A percentile compares a stretch with the other conserved stretches of the same genome.
Evolutionary conservation across 2,329 filamentous ascomycete species (phyloP).

Genomic region (Helotiales sp.): DNA sequence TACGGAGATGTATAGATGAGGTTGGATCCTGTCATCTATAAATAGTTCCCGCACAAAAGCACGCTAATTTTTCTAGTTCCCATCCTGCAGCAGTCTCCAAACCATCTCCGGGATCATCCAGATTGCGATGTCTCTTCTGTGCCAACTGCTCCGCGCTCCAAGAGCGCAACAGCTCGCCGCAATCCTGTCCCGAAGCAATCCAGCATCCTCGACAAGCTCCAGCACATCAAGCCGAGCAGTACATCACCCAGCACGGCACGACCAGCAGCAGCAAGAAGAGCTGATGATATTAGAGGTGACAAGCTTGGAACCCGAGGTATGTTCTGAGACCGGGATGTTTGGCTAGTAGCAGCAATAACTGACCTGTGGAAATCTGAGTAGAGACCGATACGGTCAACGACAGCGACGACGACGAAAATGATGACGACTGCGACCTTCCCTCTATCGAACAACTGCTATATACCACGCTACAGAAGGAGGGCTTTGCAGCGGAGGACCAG

Average conservation of each 20-base stretch:
- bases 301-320: slow-evolving; percentile 29
- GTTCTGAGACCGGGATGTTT: slow-evolving; percentile 28
- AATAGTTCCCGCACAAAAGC: too few species aligned
- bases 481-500: slow-evolving; percentile 26
- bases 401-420: slow-evolving; percentile 12
- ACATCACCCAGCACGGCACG: slow-evolving; percentile 20
- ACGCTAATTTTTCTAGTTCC: too few species aligned
- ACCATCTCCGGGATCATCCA: too few species aligned
- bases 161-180: slow-evolving; percentile 23
- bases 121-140: too few species aligned
- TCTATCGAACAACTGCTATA: slow-evolving; percentile 28
- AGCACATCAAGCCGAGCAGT: slow-evolving; percentile 22
- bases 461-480: slow-evolving; percentile 26
- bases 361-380: slow-evolving; percentile 23
- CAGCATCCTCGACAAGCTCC: slow-evolving; percentile 30
- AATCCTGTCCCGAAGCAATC: slow-evolving; percentile 24
- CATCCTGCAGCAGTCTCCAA: too few species aligned
- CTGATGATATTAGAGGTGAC: slow-evolving; percentile 22
- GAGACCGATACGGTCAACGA: slow-evolving; percentile 12
- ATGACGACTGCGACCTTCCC: slow-evolving; percentile 29
- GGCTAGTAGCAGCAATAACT: slow-evolving; percentile 26
- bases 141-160: slow-evolving; percentile 26
- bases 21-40: too few species aligned
- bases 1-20: too few species aligned
- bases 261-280: slow-evolving; percentile 20